Percentiles rank a stretch among this genome's conserved stretches.
phyloP scores from a whole-genome alignment of 352 stramenopile genomes.

The Phytophthora pini region DNA sequence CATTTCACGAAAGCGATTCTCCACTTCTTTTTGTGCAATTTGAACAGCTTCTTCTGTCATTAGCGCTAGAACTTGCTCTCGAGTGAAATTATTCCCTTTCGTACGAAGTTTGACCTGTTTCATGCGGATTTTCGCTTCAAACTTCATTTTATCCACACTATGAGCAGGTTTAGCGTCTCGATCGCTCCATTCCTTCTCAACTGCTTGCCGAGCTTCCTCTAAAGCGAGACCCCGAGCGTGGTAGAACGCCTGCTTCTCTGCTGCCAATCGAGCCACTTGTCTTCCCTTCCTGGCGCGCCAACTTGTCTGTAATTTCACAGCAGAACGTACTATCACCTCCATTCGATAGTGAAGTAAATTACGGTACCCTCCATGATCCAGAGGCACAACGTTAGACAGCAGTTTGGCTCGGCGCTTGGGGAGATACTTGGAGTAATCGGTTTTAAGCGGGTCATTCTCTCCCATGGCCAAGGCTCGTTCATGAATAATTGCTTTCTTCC shows the following conservation, averaged over 20 bases:
- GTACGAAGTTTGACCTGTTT: constrained; percentile 92
- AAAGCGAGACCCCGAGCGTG: constrained; percentile 84
- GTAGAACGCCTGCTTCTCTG: constrained; percentile 92
- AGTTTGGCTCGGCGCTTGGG: constrained; percentile 68
- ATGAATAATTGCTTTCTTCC: constrained; percentile 84
- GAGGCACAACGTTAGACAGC: constrained; percentile 86
- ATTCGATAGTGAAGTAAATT: constrained; percentile 86
- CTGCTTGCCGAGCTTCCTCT: constrained; percentile 51
- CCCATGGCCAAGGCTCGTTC: constrained; percentile 90
- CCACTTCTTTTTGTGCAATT: constrained; percentile 75
- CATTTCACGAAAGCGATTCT: constrained; percentile 88
- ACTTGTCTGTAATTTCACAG: constrained; percentile 83
- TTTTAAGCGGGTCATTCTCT: constrained; percentile 92
- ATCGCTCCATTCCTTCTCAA: constrained; percentile 79
- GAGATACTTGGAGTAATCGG: constrained; percentile 93
- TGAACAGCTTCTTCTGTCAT: constrained; percentile 89
- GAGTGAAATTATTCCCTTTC: constrained; percentile 77
- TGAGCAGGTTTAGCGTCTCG: constrained; percentile 77
- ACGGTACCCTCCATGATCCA: constrained; percentile 89
- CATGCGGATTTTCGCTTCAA: constrained; percentile 94
- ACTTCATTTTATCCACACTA: constrained; percentile 92
- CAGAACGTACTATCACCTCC: constrained; percentile 70
- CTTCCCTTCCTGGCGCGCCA: constrained; percentile 83
- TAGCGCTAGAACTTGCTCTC: constrained; percentile 81
- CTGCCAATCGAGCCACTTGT: constrained; percentile 66